phyloP scores from a whole-genome alignment of 352 stramenopile species.

The Albugo candida region DNA sequence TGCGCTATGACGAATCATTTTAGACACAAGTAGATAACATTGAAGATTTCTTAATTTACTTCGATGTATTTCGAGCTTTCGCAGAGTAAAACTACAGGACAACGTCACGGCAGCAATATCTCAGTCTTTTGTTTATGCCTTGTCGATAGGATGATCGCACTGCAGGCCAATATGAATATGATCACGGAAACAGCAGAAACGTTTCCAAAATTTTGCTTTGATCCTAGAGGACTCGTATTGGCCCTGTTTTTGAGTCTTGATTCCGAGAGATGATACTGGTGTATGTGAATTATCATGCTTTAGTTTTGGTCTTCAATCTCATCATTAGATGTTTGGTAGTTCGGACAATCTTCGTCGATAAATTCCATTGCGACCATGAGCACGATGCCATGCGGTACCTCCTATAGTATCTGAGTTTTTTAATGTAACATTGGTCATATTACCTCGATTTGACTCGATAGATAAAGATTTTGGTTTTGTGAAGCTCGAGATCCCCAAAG shows the following conservation, averaged over 20 bases:
- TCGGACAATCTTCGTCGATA: conserved; percentile 58
- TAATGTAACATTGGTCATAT: conserved; percentile 54
- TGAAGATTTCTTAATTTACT: conserved; percentile 28
- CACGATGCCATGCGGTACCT: conserved; percentile 40
- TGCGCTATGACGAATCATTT: conserved; percentile 64
- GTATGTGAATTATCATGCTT: conserved; percentile 1
- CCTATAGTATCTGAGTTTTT: conserved; percentile 35
- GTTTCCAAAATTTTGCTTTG: conserved; percentile 24
- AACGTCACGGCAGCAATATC: neutral
- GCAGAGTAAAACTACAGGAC: conserved; percentile 15
- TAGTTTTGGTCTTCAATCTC: neutral
- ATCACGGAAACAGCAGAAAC: conserved; percentile 34
- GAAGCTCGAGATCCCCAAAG: conserved; percentile 28
- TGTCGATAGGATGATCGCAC: conserved; percentile 7
- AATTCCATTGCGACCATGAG: conserved; percentile 28
- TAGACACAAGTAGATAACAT: conserved; percentile 36
- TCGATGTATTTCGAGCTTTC: conserved; percentile 41
- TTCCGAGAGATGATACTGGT: conserved; percentile 12
- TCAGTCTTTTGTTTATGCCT: neutral
- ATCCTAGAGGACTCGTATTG: conserved; percentile 21
- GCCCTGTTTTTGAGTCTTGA: conserved; percentile 17
- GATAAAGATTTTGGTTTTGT: conserved; percentile 71
- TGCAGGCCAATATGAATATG: conserved; percentile 32
- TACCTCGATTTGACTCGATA: conserved; percentile 44
- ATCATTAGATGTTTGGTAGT: conserved; percentile 9